Conservation (phyloP, 2,329 filamentous ascomycete species). For the Pyrenophora graminea region DNA sequence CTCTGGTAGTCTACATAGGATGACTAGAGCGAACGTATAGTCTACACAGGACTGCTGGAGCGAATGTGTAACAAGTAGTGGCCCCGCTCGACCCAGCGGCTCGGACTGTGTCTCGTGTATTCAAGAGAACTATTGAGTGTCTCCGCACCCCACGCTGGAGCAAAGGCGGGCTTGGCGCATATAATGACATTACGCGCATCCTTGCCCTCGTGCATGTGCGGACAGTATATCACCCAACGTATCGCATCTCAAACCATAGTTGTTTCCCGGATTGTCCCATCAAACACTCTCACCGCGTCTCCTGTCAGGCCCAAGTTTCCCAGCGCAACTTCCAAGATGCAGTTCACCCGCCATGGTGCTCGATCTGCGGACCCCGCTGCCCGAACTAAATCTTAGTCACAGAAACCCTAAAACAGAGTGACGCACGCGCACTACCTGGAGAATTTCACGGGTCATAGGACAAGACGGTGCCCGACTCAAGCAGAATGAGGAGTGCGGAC, state of each 20-base stretch:
- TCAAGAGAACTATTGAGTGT: neutral
- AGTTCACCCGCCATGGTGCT: conserved; percentile 7
- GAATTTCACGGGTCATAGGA: conserved; percentile 13
- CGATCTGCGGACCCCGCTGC: conserved; percentile 21
- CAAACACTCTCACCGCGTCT: neutral
- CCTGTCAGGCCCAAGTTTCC: neutral
- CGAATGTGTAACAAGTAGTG: no score
- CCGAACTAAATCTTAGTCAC: conserved; percentile 30
- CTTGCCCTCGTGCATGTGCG: neutral
- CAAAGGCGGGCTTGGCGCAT: conserved; percentile 24
- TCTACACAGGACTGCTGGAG: no score
- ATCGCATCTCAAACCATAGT: neutral
- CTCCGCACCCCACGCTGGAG: conserved; percentile 24
- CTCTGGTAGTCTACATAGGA: no score
- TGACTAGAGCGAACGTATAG: no score
- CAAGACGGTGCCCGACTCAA: conserved; percentile 13
- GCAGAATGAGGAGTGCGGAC: conserved; percentile 23
- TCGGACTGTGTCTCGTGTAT: no score
- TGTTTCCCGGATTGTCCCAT: neutral
- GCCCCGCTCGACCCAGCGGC: no score
- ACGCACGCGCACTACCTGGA: conserved; percentile 23
- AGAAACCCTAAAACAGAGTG: conserved; percentile 26
- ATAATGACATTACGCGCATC: conserved; percentile 27
- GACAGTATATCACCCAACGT: neutral
- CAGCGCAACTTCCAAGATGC: neutral